Evolutionary conservation across 2,329 filamentous ascomycete species (phyloP), one percentile per base, ranked within the genome.

Genomic region (Triangularia setosa): DNA sequence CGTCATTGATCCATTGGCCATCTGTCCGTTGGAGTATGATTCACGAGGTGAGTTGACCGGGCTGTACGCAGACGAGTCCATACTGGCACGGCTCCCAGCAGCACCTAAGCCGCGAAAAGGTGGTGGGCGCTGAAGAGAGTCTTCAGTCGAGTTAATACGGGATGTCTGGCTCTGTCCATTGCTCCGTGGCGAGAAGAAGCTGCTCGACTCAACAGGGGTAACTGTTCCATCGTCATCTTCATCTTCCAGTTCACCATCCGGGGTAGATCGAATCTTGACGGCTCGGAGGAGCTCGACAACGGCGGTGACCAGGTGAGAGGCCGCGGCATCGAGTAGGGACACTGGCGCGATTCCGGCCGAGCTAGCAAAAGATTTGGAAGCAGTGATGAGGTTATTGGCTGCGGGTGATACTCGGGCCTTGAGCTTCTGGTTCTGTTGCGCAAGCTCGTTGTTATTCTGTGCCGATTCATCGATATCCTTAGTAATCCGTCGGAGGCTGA

Each of bases 341-440:
- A 99, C 90, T 0, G 95, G 95, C 1, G 92, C 94, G 30, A 99
- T 85, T 28, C 95, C 95, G 21, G 87, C 88, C 0, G 92, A 89
- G 11, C 87, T 84, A 33, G 91, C 89, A 75, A 95, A 97, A 73
- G 97, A 97, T 79, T 96, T 97, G 33, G 92, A 90, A 1, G 94
- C 92, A 2, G 94, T 98, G 72, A 98, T 97, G 64, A 99, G 82
- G 73, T 94, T 95, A 81, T 98, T 98, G 58, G 95, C 93, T 1
- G 94, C 96, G 2, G 90, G 90, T n/a, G 93, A 96, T 2, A 98
- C 90, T 64, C 90, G 89, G 58, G 86, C 84, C 77, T 92, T 96
- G 66, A 96, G 83, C 75, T 89, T 92, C 27, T 82, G 80, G 68
- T 87, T 87, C 67, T 89, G 81, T 68, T 87, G 84, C 40, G 79